Evolutionary conservation across 2,329 filamentous ascomycete species (phyloP).

Genomic region (Penicillium vulpinum): DNA sequence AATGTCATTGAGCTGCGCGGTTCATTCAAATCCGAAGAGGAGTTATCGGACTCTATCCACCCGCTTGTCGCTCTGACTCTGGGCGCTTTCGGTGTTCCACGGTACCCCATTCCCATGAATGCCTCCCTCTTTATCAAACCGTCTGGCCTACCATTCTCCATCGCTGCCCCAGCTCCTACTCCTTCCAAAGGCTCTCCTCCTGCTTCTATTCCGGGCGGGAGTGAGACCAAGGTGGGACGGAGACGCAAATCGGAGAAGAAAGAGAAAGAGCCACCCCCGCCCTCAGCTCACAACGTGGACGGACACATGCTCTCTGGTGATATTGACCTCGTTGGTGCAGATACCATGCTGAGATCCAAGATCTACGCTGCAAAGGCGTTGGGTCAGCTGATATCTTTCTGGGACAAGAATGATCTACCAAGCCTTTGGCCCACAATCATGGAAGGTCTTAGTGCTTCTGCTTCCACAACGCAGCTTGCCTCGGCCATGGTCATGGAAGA

Average conservation of each 20-base stretch:
- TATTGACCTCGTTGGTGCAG: conserved; percentile 87
- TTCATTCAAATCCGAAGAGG: conserved; percentile 64
- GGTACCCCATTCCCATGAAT: conserved; percentile 91
- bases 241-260: conserved; percentile 82
- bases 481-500: conserved; percentile 85
- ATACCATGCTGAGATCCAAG: conserved; percentile 83
- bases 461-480: conserved; percentile 82
- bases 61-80: conserved; percentile 82
- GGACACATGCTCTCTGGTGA: conserved; percentile 98
- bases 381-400: conserved; percentile 75
- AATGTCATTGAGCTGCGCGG: conserved; percentile 63
- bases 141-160: conserved; percentile 79
- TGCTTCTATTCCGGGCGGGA: conserved; percentile 49
- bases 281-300: conserved; percentile 88
- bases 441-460: conserved; percentile 68
- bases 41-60: conserved; percentile 73
- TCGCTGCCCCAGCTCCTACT: conserved; percentile 35
- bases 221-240: conserved; percentile 67
- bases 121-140: conserved; percentile 85
- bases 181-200: conserved; percentile 47
- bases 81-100: conserved; percentile 87
- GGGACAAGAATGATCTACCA: conserved; percentile 59
- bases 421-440: conserved; percentile 66
- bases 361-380: conserved; percentile 85
- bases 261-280: conserved; percentile 68